Percentiles rank a stretch among this genome's conserved stretches.
Conservation (phyloP, 441 rosid species). For the Isatis lusitanica region DNA sequence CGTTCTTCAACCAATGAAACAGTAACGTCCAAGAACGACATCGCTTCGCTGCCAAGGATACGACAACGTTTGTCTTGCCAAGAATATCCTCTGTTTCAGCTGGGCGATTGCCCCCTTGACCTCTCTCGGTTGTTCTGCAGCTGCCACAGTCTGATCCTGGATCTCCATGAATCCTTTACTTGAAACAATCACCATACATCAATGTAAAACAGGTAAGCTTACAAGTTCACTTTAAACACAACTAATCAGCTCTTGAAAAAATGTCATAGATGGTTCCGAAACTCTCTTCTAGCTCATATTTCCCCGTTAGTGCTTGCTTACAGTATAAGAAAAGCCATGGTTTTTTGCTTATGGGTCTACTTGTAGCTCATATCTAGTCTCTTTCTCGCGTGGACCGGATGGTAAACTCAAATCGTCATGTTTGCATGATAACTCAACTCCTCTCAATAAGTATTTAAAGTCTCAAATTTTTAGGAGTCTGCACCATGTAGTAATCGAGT, state of each 20-base stretch:
- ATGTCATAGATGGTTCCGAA: not conserved
- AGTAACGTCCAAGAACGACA: not conserved
- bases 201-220: not conserved
- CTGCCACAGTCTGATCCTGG: constrained; percentile 5
- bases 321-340: not conserved
- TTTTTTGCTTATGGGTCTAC: constrained; percentile 14
- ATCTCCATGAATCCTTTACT: constrained; percentile 5
- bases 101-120: not conserved
- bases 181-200: not conserved
- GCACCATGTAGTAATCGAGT: too few species aligned
- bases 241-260: not conserved
- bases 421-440: too few species aligned
- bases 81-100: not conserved
- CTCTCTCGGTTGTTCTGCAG: not conserved
- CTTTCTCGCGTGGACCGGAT: too few species aligned
- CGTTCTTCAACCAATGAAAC: not conserved
- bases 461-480: too few species aligned
- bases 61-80: not conserved
- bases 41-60: not conserved
- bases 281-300: not conserved
- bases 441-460: too few species aligned
- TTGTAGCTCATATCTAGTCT: too few species aligned
- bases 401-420: too few species aligned
- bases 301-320: not conserved
- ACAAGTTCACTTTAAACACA: not conserved